Base-by-base conservation (phyloP, 768 basidiomycete genomes). In the Pholiota conissans region DNA sequence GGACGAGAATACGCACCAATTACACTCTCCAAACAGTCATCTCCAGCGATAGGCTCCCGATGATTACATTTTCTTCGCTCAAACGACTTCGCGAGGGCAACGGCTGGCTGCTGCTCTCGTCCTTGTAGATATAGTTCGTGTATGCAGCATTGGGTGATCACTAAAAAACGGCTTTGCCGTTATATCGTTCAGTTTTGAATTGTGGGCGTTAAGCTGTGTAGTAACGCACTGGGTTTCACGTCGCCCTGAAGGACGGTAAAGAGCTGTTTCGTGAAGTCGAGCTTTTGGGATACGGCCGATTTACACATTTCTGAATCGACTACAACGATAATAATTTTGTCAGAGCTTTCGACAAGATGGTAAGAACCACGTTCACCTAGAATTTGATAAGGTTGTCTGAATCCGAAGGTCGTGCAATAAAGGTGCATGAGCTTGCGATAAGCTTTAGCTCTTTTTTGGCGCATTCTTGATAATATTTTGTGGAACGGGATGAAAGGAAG, bases 131-230 rank as follows among this genome's bases (percentile, higher is more conserved):
- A 98, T 2, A 99, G 80, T 68, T 93, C 92, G 63, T 95, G 87
- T 39, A 99, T 94, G 69, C 89, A 96, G 71, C 97, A 99, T 69
- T 98, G 96, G 0, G 97, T 98, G 71, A 99, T 98, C 96, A 99
- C 97, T 98, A 63, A 63, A 68, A 57, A 72, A 71, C 71, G 72
- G 74, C 75, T 79, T 77, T 74, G 75, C 73, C 69, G 79, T 76
- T 67, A 74, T 69, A 53, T 45, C 48, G 60, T 50, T 67, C 60
- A 72, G 61, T 61, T 56, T 57, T 49, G 65, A 49, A 57, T 56
- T 39, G 47, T 45, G 28, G 27, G 49, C 14, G 24, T 42, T 26
- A 35, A 53, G 47, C 55, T 53, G 6, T 34, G 34, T 20, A 32
- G 13, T 54, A 6, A 79, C 95, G 76, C 72, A 98, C 97, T 98